phyloP scores from a whole-genome alignment of 2,329 filamentous ascomycete species.

The Hypocrella siamensis region DNA sequence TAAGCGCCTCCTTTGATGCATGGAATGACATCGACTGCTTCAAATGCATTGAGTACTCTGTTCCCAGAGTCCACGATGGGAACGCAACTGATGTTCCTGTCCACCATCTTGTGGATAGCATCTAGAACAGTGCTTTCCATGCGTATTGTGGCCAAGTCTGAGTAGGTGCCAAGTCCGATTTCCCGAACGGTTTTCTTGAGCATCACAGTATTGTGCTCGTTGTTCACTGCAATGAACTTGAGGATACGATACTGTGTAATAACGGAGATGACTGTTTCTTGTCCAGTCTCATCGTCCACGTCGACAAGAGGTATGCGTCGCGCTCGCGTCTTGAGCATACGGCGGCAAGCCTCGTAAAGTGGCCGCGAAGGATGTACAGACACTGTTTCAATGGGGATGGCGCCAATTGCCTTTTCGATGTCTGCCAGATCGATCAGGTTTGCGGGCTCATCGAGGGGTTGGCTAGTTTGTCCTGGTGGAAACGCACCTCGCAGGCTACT shows the following conservation, averaged over 20 bases:
- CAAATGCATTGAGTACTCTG: conserved; percentile 85
- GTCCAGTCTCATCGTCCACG: conserved; percentile 81
- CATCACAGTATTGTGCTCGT: conserved; percentile 67
- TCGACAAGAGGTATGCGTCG: conserved; percentile 89
- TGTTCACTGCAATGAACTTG: conserved; percentile 96
- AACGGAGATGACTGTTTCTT: conserved; percentile 88
- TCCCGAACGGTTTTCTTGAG: conserved; percentile 78
- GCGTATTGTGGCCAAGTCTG: conserved; percentile 60
- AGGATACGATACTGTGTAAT: conserved; percentile 97
- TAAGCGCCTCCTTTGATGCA: conserved; percentile 89
- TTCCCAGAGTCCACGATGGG: conserved; percentile 73
- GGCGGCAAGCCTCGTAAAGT: conserved; percentile 86
- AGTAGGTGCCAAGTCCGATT: conserved; percentile 72
- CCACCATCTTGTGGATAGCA: conserved; percentile 85
- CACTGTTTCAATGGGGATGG: conserved; percentile 80
- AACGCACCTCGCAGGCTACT: conserved; percentile 73
- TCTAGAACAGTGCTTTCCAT: conserved; percentile 91
- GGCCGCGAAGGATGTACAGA: conserved; percentile 86
- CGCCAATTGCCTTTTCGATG: conserved; percentile 87
- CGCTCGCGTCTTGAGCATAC: conserved; percentile 86
- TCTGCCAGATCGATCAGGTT: conserved; percentile 35
- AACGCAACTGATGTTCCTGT: conserved; percentile 85
- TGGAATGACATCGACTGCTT: conserved; percentile 92
- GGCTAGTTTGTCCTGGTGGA: neutral
- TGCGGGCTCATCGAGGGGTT: neutral